Percentiles rank a stretch among this genome's conserved stretches.
These are phyloP conservation scores for Acacia confusa DNA, from an alignment of 306 rosid species.

Conservation along the genomic window DNA sequence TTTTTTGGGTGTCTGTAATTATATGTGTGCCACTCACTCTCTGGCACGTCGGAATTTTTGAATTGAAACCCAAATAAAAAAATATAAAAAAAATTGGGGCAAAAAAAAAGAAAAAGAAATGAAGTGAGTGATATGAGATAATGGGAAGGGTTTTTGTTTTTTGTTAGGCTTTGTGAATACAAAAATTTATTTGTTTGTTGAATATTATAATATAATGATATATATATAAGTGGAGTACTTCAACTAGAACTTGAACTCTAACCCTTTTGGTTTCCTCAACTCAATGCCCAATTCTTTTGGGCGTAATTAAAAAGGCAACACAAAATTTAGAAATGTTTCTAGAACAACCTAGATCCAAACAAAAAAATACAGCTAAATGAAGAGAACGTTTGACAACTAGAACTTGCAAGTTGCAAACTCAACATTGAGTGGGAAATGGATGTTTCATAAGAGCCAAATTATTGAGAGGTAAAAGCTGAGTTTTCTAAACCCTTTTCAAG, in stretches of 20 bases:
- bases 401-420: not conserved
- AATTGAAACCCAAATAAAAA: not conserved
- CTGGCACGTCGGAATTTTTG: not conserved
- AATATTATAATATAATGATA: not conserved
- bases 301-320: not conserved
- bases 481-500: too few species aligned
- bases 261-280: not conserved
- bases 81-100: not conserved
- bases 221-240: not conserved
- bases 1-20: conserved; percentile 33
- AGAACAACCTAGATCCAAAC: too few species aligned
- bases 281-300: not conserved
- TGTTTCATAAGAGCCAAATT: too few species aligned
- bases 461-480: too few species aligned
- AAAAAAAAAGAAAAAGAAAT: not conserved
- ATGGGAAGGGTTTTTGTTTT: not conserved
- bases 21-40: conserved; percentile 28
- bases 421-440: not conserved
- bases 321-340: not conserved
- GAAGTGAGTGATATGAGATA: not conserved
- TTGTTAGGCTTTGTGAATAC: conserved; percentile 33
- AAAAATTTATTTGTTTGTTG: conserved; percentile 29
- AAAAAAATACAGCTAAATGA: too few species aligned
- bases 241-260: not conserved
- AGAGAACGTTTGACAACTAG: not conserved